These are phyloP conservation scores for Hemisphaericaspora subhashii DNA, from an alignment of 1,139 yeast genomes.

Conservation along the genomic window DNA sequence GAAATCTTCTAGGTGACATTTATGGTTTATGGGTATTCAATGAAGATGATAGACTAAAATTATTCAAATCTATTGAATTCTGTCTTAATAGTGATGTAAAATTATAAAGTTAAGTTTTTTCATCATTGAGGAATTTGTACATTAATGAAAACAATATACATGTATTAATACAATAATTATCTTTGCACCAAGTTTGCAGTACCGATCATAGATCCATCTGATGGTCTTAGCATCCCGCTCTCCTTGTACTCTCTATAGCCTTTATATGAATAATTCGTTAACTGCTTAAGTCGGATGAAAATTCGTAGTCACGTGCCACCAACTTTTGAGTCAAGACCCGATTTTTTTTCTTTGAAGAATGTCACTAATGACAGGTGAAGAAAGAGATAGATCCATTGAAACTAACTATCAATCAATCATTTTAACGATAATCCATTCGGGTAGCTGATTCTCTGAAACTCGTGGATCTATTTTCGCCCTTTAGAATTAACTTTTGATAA, in stretches of 20 bases:
- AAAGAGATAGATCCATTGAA: background rate
- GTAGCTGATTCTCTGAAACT: background rate
- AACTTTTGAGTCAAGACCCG: background rate
- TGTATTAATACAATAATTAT: no score
- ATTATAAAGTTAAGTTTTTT: no score
- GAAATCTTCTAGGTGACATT: constrained; percentile 72
- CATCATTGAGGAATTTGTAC: no score
- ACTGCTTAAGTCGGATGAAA: no score
- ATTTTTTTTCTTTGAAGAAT: background rate
- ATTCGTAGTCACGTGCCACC: background rate
- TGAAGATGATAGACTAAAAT: constrained; percentile 66
- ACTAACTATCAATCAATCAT: background rate
- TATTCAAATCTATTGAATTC: constrained; percentile 59
- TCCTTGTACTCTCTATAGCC: no score
- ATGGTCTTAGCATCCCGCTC: no score
- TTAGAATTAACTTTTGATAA: background rate
- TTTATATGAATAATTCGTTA: no score
- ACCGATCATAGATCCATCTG: no score
- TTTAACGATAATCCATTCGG: background rate
- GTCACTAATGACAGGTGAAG: no score
- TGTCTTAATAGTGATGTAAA: constrained; percentile 44
- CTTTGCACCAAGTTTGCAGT: no score
- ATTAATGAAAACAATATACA: no score
- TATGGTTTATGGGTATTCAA: constrained; percentile 90
- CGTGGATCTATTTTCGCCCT: background rate